Percentiles rank a stretch among this genome's conserved stretches.
These are phyloP conservation scores for Reutealis trisperma DNA, from an alignment of 345 rosid genomes.

Conservation along the genomic window DNA sequence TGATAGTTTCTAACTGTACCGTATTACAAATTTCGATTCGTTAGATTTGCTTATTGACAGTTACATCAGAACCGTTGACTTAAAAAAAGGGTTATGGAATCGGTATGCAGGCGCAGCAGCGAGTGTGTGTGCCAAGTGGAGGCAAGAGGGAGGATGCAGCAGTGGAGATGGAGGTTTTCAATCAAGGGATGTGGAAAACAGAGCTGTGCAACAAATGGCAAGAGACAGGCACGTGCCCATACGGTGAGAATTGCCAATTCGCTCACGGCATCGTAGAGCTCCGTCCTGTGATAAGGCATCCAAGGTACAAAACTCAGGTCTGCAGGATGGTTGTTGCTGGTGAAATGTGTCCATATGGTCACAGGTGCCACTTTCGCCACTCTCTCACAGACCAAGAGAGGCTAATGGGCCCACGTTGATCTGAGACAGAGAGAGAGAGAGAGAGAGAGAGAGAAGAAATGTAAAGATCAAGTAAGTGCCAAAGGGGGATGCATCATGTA, in stretches of 20 bases:
- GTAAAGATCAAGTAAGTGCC: conserved; percentile 16
- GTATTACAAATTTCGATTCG: too few species aligned
- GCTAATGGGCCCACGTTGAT: conserved; percentile 11
- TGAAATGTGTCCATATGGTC: conserved; percentile 18
- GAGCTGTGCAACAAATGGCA: conserved; percentile 32
- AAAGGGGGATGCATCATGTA: not conserved
- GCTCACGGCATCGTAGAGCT: conserved; percentile 26
- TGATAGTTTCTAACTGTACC: too few species aligned
- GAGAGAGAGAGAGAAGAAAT: not conserved
- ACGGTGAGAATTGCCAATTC: conserved; percentile 20
- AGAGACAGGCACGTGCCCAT: conserved; percentile 23
- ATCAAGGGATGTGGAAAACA: conserved; percentile 30
- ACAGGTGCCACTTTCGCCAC: conserved; percentile 30
- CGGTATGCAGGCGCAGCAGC: conserved; percentile 29
- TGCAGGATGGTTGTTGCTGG: conserved; percentile 25
- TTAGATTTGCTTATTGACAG: too few species aligned
- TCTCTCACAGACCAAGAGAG: conserved; percentile 25
- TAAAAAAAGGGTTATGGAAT: not conserved
- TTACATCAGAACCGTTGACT: not conserved
- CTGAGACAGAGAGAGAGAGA: not conserved
- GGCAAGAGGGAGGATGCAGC: conserved; percentile 1
- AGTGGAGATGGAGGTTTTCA: conserved; percentile 17
- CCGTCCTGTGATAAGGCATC: conserved; percentile 25
- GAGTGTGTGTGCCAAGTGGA: conserved; percentile 27
- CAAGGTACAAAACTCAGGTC: conserved; percentile 26